Evolutionary conservation across 371 early-diverging fungal genomes (phyloP).

Genomic region (Mucor plumbeus): DNA sequence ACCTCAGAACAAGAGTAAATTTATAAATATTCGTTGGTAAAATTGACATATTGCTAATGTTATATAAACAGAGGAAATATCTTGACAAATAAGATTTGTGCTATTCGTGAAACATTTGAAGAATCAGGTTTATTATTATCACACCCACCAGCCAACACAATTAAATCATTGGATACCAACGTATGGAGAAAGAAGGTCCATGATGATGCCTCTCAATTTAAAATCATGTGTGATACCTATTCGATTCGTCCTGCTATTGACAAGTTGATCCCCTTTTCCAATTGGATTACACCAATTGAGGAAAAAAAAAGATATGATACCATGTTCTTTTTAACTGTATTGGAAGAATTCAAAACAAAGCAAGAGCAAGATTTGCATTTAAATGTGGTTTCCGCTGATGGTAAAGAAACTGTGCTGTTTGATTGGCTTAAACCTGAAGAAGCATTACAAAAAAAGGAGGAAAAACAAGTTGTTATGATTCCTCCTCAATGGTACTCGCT

Average conservation of each 20-base stretch:
- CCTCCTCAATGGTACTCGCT: constrained; percentile 78
- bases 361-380: constrained; percentile 22
- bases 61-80: constrained; percentile 8
- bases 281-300: constrained; percentile 80
- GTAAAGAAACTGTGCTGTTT: constrained; percentile 64
- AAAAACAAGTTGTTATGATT: constrained; percentile 42
- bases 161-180: constrained; percentile 35
- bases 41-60: too few relatives aligned
- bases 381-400: constrained; percentile 54
- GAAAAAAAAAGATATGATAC: constrained; percentile 77
- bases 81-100: constrained; percentile 62
- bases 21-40: too few relatives aligned
- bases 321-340: constrained; percentile 73
- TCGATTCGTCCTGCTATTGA: constrained; percentile 52
- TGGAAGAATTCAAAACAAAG: constrained; percentile 26
- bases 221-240: constrained; percentile 53
- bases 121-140: constrained; percentile 76
- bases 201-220: constrained; percentile 57
- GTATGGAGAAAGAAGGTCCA: constrained; percentile 63
- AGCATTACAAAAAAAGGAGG: constrained; percentile 31
- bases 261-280: constrained; percentile 62
- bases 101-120: constrained; percentile 85
- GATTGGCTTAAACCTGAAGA: constrained; percentile 77
- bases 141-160: constrained; percentile 39
- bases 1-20: neutral